Evolutionary conservation across 345 rosid species (phyloP).

Genomic region (Eucalyptus curtisii): DNA sequence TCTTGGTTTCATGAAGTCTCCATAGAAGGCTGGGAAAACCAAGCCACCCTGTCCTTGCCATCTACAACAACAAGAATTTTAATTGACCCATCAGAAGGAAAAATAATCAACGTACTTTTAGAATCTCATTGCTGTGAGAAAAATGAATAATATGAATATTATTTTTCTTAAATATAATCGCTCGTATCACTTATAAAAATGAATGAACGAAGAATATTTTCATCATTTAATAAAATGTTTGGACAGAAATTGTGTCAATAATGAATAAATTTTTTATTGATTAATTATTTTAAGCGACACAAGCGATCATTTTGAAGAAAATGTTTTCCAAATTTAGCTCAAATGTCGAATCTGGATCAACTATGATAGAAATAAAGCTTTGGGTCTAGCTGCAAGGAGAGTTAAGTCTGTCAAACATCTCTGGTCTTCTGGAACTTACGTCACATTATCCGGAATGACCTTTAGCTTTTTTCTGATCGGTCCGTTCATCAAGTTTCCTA

Average conservation of each 20-base stretch:
- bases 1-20: slow-evolving; percentile 39
- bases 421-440: slow-evolving; percentile 2
- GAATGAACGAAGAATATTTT: no score
- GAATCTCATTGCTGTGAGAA: not conserved
- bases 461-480: slow-evolving; percentile 19
- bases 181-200: no score
- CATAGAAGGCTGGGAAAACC: slow-evolving; percentile 12
- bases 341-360: not conserved
- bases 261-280: no score
- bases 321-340: not conserved
- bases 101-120: not conserved
- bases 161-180: no score
- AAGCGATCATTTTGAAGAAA: no score
- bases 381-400: not conserved
- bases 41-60: slow-evolving; percentile 7
- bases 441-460: slow-evolving; percentile 18
- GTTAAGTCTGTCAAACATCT: not conserved
- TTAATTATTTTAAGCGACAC: no score
- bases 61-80: not conserved
- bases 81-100: not conserved
- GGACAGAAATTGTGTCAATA: no score
- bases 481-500: slow-evolving; percentile 12
- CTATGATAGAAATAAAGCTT: not conserved
- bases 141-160: not conserved
- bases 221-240: no score